Base-by-base conservation (phyloP, 108 stramenopile species). In the Cyclotella kingstonii region DNA sequence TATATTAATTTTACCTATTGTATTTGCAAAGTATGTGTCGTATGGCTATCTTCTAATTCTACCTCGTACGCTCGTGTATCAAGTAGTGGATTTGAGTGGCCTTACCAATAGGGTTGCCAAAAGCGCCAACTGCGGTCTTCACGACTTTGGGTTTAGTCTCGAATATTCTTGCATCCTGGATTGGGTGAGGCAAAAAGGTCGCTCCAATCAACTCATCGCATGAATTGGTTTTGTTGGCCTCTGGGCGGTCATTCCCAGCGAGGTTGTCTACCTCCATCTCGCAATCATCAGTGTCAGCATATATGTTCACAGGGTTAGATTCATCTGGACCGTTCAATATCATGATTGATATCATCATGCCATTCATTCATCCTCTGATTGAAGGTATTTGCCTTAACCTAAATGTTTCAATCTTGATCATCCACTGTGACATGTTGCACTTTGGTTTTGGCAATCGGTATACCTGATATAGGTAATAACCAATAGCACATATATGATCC, bases 21-120 rank as follows among this genome's bases (percentile, higher is more conserved):
- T 11, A 45, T 82, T 79, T 5, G 77, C 78, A 21, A 23, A 38
- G 52, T 63, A 76, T 9, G 9, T 47, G 1, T 75, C 50, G n/a
- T 52, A 26, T 0, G 40, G 15, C 79, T 76, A 35, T 78, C 59
- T 25, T 26, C 29, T 9, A 83, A 73, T 47, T 77, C 66, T 14
- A 83, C 66, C 18, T 76, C 76, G 45, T 69, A 80, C 5, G 47
- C 18, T 3, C 43, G 12, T 0, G 75, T 73, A 26, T 79, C 77
- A 31, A 82, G 68, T 6, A 82, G 11, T 36, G 77, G 81, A 25
- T 79, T 79, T 10, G 41, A 17, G 47, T 82, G 38, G 46, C 6
- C 0, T 38, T 36, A 1, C 82, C 82, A 27, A 80, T 62, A 0
- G 38, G 38, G 2, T 54, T 49, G 11, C 83, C 77, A 3, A 42